Evolutionary conservation across 2,329 filamentous ascomycete genomes (phyloP).

Genomic region (Xylariaceae sp.): DNA sequence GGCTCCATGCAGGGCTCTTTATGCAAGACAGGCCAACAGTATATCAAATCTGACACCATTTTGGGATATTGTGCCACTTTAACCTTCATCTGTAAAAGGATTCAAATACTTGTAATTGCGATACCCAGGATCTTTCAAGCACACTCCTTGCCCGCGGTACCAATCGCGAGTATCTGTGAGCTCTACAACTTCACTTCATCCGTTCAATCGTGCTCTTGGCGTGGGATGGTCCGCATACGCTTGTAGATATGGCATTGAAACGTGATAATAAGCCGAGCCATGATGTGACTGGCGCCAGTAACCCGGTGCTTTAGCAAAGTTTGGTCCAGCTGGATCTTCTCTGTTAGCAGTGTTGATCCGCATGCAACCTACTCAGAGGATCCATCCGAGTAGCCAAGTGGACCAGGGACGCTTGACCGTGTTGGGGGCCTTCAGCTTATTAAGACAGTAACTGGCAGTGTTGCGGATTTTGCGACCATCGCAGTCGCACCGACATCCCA

Average conservation of each 20-base stretch:
- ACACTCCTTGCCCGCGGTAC: too few species aligned
- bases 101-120: not conserved
- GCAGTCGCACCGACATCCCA: constrained; percentile 51
- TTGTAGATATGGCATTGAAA: too few species aligned
- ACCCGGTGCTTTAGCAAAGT: too few species aligned
- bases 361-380: constrained; percentile 23
- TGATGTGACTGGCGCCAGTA: too few species aligned
- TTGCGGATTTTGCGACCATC: constrained; percentile 44
- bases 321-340: too few species aligned
- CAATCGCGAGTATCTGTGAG: not conserved
- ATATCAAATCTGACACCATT: not conserved
- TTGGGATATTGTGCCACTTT: not conserved
- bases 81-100: not conserved
- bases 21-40: not conserved
- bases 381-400: constrained; percentile 40
- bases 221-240: too few species aligned
- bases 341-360: too few species aligned
- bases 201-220: too few species aligned
- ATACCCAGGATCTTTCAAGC: not conserved
- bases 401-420: constrained; percentile 41
- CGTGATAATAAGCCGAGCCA: too few species aligned
- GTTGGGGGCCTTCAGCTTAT: constrained; percentile 47
- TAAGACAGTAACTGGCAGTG: constrained; percentile 44
- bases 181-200: too few species aligned
- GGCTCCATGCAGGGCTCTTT: constrained; percentile 16